A percentile compares a stretch with the other conserved stretches of the same genome.
Evolutionary conservation across 805 yeast species (phyloP).

Genomic region (Saturnispora hagleri): DNA sequence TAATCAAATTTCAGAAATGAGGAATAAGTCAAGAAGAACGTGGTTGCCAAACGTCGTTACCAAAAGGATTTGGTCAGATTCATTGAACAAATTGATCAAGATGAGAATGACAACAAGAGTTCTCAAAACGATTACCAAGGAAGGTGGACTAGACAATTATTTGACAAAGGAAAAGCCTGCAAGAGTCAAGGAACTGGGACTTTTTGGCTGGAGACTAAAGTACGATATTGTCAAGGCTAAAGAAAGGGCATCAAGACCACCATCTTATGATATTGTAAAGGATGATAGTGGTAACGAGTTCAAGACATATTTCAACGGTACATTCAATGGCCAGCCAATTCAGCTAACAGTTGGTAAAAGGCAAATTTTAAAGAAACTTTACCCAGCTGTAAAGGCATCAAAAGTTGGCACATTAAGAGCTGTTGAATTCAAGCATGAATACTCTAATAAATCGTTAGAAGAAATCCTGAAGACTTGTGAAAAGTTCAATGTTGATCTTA

Average conservation of each 20-base stretch:
- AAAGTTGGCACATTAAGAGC: slow-evolving; percentile 36
- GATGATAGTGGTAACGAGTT: slow-evolving; percentile 24
- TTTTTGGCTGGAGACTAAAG: slow-evolving; percentile 84
- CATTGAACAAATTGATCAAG: slow-evolving; percentile 47
- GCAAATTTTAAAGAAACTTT: slow-evolving; percentile 46
- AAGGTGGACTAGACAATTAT: slow-evolving; percentile 92
- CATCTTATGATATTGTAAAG: slow-evolving; percentile 25
- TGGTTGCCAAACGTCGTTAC: slow-evolving; percentile 78
- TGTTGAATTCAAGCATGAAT: slow-evolving; percentile 37
- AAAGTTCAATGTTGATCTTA: slow-evolving; percentile 32
- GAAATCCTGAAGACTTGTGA: slow-evolving; percentile 45
- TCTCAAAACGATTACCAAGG: slow-evolving; percentile 76
- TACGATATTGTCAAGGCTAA: slow-evolving; percentile 52
- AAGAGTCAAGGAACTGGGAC: slow-evolving; percentile 86
- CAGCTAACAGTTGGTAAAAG: slow-evolving; percentile 57
- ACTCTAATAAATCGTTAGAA: slow-evolving; percentile 36
- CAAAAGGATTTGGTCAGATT: slow-evolving; percentile 77
- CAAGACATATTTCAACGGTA: slow-evolving; percentile 43
- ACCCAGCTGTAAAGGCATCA: slow-evolving; percentile 37
- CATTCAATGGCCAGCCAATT: slow-evolving; percentile 32
- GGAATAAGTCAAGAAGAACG: slow-evolving; percentile 59
- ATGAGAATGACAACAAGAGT: slow-evolving; percentile 71
- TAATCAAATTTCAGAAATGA: slow-evolving; percentile 65
- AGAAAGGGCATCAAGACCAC: slow-evolving; percentile 30
- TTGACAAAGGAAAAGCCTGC: slow-evolving; percentile 80